These are phyloP conservation scores for Yamadazyma dushanensis DNA, from an alignment of 1,139 yeast species.

Conservation along the genomic window DNA sequence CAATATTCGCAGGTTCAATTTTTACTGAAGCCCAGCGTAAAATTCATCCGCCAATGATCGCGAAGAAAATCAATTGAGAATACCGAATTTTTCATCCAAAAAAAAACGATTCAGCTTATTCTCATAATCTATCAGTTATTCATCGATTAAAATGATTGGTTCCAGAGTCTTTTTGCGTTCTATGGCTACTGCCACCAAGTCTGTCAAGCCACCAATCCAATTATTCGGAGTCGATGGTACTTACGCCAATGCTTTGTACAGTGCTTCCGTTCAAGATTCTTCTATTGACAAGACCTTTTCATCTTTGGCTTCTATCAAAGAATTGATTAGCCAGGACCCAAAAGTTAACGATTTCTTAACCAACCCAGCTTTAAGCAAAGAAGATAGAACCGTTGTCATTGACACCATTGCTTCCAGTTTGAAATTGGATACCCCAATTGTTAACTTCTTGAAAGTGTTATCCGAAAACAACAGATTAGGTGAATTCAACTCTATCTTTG, in stretches of 20 bases:
- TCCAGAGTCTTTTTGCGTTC: constrained; percentile 71
- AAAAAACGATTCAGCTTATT: too few species aligned
- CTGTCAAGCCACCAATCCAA: constrained; percentile 86
- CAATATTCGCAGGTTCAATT: constrained; percentile 5
- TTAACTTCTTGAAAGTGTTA: constrained; percentile 79
- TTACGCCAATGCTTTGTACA: constrained; percentile 91
- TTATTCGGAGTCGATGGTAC: constrained; percentile 96
- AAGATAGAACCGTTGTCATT: constrained; percentile 74
- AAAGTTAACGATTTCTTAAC: constrained; percentile 61
- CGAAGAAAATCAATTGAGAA: constrained; percentile 6
- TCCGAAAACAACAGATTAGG: constrained; percentile 94
- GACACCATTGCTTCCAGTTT: constrained; percentile 55
- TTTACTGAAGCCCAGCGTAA: constrained; percentile 9
- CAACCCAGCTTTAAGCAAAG: constrained; percentile 82
- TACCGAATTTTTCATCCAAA: constrained; percentile 13
- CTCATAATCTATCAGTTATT: too few species aligned
- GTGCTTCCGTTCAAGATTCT: constrained; percentile 86
- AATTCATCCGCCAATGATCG: constrained; percentile 15
- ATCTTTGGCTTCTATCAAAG: constrained; percentile 61
- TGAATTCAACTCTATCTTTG: constrained; percentile 63
- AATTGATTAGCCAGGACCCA: constrained; percentile 59
- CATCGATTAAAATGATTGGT: constrained; percentile 39
- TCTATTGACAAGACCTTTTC: constrained; percentile 71
- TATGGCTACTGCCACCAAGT: constrained; percentile 63
- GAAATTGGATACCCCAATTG: constrained; percentile 70